A percentile compares a stretch with the other conserved stretches of the same genome.
Conservation (phyloP, 2,329 filamentous ascomycete genomes). For the Clonostachys byssicola region DNA sequence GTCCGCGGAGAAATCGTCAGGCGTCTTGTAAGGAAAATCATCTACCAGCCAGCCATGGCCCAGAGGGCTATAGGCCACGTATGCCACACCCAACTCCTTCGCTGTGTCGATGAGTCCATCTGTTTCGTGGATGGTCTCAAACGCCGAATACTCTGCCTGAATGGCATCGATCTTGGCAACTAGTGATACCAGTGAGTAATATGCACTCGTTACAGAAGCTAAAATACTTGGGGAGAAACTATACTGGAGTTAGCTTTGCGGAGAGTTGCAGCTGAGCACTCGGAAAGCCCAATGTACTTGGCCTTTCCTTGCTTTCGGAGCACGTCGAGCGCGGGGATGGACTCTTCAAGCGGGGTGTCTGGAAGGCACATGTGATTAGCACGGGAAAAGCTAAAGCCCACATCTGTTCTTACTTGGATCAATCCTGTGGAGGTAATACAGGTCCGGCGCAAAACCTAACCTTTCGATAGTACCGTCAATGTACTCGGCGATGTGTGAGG, state of each 20-base stretch:
- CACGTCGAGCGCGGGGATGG: conserved; percentile 38
- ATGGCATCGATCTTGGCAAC: conserved; percentile 41
- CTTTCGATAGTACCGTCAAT: conserved; percentile 44
- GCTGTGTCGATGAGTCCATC: conserved; percentile 30
- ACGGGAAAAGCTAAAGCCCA: not conserved
- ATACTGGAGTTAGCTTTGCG: conserved; percentile 37
- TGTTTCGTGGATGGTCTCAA: conserved; percentile 4
- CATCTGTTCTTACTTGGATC: conserved; percentile 27
- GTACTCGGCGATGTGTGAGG: conserved; percentile 38
- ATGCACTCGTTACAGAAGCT: too few relatives aligned
- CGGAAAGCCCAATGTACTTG: conserved; percentile 42
- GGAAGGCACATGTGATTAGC: not conserved
- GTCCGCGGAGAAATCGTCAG: conserved; percentile 36
- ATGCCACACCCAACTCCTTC: conserved; percentile 32
- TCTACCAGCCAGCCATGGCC: conserved; percentile 43
- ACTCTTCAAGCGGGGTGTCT: conserved; percentile 39
- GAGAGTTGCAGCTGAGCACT: conserved; percentile 37
- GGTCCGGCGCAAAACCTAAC: conserved; percentile 38
- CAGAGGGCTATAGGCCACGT: conserved; percentile 38
- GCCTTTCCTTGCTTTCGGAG: conserved; percentile 39
- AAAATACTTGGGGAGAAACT: conserved; percentile 1
- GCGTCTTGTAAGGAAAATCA: conserved; percentile 31
- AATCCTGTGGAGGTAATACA: conserved; percentile 39
- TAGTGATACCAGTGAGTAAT: conserved; percentile 7
- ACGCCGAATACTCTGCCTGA: conserved; percentile 37